Evolutionary conservation across 495 filamentous ascomycete genomes (phyloP), one percentile per base, ranked within the genome.

Genomic region (Xylaria nigripes): DNA sequence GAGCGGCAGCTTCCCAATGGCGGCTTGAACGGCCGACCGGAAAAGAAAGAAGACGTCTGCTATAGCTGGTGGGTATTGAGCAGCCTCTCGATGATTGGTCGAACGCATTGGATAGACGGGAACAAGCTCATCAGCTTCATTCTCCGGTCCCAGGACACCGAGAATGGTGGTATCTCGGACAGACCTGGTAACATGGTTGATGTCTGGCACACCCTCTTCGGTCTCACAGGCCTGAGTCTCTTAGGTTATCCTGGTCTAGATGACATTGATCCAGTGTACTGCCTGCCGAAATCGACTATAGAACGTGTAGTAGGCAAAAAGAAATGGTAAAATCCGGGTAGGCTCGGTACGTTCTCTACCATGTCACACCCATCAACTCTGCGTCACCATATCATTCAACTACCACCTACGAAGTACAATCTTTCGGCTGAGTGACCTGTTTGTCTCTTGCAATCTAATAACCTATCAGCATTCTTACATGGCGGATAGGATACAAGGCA

Each of bases 41-140:
- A 97, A 72, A 98, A 98, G 73, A 72, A 90, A 48, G 90, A 92
- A 67, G 94, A 98, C 72, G 90, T 95, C 6, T 98, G 93, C 70
- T 98, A 98, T 68, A 94, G 87, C 65, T 98, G 93, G 93, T 98
- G 93, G 93, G 93, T 96, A 22, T 68, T 86, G 50, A 87, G 85
- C 61, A 95, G 90, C 65, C 67, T 98, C 54, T 85, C 83, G 22
- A 96, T 96, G 82, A 87, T 97, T 55, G 87, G 80, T 47, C 81
- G 85, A 54, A 75, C 90, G 36, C 83, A 95, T 68, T 98, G 93
- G 93, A 91, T 98, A 61, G 86, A 96, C 72, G 75, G 78, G 25
- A 73, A 84, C 51, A 87, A 86, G 64, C 79, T 98, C 60, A 73
- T 81, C 48, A 63, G 68, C 29, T 98, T 92, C 69, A 95, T 97